Base-by-base conservation (phyloP, 257 asterid species). In the Mitragyna speciosa region DNA sequence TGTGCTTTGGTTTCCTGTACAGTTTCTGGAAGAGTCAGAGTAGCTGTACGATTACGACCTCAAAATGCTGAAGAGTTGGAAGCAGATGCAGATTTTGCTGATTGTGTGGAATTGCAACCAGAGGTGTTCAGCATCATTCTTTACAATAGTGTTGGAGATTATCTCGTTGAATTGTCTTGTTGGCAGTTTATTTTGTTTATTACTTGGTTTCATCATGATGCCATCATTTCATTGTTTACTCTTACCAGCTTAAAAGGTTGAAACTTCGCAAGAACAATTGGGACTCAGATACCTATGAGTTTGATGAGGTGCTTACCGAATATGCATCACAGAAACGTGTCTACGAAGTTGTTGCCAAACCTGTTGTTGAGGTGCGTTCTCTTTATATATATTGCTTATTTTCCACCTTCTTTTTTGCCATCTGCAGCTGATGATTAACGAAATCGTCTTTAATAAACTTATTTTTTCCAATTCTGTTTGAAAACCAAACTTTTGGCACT, bases 31-130 rank as follows among this genome's bases (percentile, higher is more conserved):
- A 91, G 99, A 89, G 99, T 96, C 54, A 87, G 99, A 71, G 99
- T 96, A 74, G 93, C 98, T 77, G 97, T 96, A 65, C 85, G 99
- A 85, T 87, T 94, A 83, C 90, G 99, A 63, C 99, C 99, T 82
- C 94, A 90, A 75, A 96, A 96, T 87, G 90, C 93, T 48, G 97
- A 94, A 85, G 99, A 96, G 86, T 80, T 85, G 89, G 96, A 78
- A 75, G 97, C 99, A 26, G 99, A 96, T 91, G 97, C 98, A 83
- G 99, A 96, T 89, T 96, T 96, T 89, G 98, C 98, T 86, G 99
- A 96, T 87, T 96, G 99, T 78, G 97, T 96, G 82, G 99, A 96
- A 84, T 76, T 92, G 83, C 99, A 96, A 87, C 97, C 99, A 6
- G 98, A 94, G 97, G 99, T 94, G 58, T 71, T 58, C 70, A 52